Evolutionary conservation across 1,284 basidiomycete species (phyloP).

Genomic region (Phlebopus sp.): DNA sequence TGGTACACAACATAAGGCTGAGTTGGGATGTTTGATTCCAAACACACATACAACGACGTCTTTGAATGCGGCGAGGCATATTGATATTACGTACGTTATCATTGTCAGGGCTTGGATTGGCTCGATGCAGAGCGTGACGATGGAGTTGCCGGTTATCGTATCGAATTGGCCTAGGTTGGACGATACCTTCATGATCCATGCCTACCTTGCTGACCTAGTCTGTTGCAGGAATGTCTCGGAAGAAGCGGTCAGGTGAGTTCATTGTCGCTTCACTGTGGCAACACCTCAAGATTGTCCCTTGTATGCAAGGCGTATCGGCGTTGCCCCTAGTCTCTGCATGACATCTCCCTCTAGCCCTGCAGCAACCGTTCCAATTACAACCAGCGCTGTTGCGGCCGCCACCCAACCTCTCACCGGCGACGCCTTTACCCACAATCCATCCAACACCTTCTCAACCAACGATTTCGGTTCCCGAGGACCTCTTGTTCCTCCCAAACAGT

Average conservation of each 20-base stretch:
- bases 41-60: conserved; percentile 72
- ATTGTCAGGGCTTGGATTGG: conserved; percentile 75
- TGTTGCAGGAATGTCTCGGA: conserved; percentile 53
- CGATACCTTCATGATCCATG: not conserved
- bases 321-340: conserved; percentile 60
- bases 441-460: conserved; percentile 9
- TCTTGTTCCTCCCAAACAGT: conserved; percentile 17
- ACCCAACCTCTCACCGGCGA: conserved; percentile 24
- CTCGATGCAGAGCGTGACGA: conserved; percentile 57
- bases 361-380: conserved; percentile 27
- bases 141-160: conserved; percentile 73
- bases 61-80: conserved; percentile 71
- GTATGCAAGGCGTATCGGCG: conserved; percentile 61
- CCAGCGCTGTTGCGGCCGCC: conserved; percentile 9
- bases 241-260: conserved; percentile 58
- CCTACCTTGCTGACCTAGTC: conserved; percentile 4
- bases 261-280: not conserved
- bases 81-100: conserved; percentile 79
- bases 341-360: conserved; percentile 24
- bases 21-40: conserved; percentile 67
- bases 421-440: conserved; percentile 12
- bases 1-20: conserved; percentile 66
- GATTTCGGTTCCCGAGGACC: conserved; percentile 13
- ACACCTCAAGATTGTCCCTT: conserved; percentile 1
- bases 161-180: conserved; percentile 78